These are phyloP conservation scores for Metarhizium rileyi DNA, from an alignment of 2,329 filamentous ascomycete species.

Conservation along the genomic window DNA sequence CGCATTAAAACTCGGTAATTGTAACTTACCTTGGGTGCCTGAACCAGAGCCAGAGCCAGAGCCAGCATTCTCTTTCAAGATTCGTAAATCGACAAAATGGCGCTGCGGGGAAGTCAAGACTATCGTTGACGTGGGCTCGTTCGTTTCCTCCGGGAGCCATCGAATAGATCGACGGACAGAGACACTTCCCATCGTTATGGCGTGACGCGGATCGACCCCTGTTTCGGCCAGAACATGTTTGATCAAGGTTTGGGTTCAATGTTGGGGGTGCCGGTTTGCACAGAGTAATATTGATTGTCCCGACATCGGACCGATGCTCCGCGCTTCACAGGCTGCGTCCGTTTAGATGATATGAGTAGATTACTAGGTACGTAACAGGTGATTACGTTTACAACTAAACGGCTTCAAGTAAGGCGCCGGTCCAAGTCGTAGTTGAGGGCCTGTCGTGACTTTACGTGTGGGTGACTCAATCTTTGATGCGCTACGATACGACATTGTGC, in stretches of 20 bases:
- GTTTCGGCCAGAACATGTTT: background rate
- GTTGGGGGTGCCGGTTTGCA: too few species aligned
- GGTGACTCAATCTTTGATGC: too few species aligned
- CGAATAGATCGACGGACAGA: conserved; percentile 50
- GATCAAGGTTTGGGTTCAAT: background rate
- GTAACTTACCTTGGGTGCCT: background rate
- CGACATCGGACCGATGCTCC: background rate
- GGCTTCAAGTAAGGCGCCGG: too few species aligned
- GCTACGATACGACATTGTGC: too few species aligned
- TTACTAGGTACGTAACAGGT: background rate
- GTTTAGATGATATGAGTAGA: too few species aligned
- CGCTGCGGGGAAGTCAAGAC: conserved; percentile 50
- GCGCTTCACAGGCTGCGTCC: background rate
- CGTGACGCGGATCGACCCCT: background rate
- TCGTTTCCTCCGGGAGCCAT: conserved; percentile 41
- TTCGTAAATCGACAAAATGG: conserved; percentile 53
- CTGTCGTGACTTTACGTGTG: too few species aligned
- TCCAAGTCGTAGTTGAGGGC: too few species aligned
- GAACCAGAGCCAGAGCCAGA: too few species aligned
- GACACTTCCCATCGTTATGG: conserved; percentile 34
- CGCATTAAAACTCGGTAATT: too few species aligned
- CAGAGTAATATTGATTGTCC: background rate
- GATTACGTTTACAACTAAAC: too few species aligned
- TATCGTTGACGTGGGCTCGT: conserved; percentile 53
- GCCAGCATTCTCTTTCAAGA: conserved; percentile 25